These are phyloP conservation scores for Musa itinerans DNA, from an alignment of 176 grass and related monocot species.

Conservation along the genomic window DNA sequence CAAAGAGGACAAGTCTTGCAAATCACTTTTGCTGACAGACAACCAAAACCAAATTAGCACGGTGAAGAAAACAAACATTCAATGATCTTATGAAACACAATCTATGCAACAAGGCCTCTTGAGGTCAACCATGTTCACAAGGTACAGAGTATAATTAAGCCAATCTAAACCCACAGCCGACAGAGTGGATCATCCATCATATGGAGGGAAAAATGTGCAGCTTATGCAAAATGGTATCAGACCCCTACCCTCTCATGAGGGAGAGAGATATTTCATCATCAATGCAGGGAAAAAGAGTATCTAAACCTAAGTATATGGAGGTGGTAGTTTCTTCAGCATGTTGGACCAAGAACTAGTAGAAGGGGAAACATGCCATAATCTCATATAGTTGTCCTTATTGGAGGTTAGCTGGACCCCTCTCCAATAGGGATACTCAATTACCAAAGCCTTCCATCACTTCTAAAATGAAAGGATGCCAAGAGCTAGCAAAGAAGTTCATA, in stretches of 20 bases:
- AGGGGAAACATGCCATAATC: too few species aligned
- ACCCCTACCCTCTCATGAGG: neutral
- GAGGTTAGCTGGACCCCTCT: too few species aligned
- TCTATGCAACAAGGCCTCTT: too few species aligned
- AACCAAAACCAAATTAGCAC: constrained; percentile 10
- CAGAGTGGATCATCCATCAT: neutral
- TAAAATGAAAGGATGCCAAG: neutral
- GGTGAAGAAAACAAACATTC: too few species aligned
- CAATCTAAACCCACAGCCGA: neutral
- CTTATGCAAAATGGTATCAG: neutral
- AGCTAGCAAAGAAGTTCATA: constrained; percentile 28
- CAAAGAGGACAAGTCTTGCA: constrained; percentile 47
- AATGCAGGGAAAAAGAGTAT: neutral
- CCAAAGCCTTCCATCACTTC: neutral
- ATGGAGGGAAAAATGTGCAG: neutral
- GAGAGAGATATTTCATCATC: neutral
- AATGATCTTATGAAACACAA: too few species aligned
- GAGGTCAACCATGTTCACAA: neutral
- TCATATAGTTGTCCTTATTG: too few species aligned
- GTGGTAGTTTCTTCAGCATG: too few species aligned
- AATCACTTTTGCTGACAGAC: constrained; percentile 37
- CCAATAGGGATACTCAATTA: too few species aligned
- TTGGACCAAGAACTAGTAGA: too few species aligned
- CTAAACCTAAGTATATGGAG: too few species aligned
- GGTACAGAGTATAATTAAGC: neutral